These are phyloP conservation scores for Naganishia kalamii DNA, from an alignment of 768 basidiomycete genomes.

Conservation along the genomic window DNA sequence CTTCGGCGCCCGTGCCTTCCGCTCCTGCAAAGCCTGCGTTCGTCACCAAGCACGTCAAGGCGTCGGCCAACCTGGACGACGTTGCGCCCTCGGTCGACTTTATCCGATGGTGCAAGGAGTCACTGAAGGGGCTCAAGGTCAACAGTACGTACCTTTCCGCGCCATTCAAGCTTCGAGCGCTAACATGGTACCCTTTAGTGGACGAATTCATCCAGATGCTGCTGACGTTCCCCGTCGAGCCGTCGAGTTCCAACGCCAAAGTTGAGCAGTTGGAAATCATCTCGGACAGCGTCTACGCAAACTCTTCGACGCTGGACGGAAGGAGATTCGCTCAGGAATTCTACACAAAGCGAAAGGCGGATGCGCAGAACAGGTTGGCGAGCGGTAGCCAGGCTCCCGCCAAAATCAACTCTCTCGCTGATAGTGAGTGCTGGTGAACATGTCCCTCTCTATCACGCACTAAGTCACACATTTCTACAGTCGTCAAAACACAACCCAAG, in stretches of 20 bases:
- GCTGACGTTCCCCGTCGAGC: slow-evolving; percentile 85
- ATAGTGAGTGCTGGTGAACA: slow-evolving; percentile 24
- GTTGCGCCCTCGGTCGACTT: slow-evolving; percentile 78
- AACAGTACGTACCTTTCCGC: neutral
- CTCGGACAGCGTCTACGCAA: slow-evolving; percentile 87
- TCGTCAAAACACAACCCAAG: slow-evolving; percentile 83
- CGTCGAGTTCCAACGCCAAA: slow-evolving; percentile 51
- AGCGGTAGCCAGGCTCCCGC: slow-evolving; percentile 12
- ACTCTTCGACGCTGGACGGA: slow-evolving; percentile 89
- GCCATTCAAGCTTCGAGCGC: neutral
- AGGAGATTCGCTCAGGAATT: slow-evolving; percentile 91
- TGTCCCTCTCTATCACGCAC: neutral
- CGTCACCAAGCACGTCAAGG: slow-evolving; percentile 41
- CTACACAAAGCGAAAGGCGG: slow-evolving; percentile 74
- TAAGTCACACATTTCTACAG: slow-evolving; percentile 41
- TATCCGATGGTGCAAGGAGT: slow-evolving; percentile 79
- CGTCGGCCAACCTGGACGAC: slow-evolving; percentile 55
- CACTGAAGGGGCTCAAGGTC: slow-evolving; percentile 62
- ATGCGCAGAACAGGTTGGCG: slow-evolving; percentile 50
- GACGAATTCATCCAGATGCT: slow-evolving; percentile 96
- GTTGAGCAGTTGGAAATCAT: slow-evolving; percentile 71
- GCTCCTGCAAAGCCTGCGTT: slow-evolving; percentile 40
- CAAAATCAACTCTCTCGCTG: slow-evolving; percentile 27
- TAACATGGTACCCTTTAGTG: slow-evolving; percentile 53
- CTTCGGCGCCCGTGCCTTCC: slow-evolving; percentile 46